Conservation (phyloP, 768 basidiomycete genomes). For the Termitomyces sp. region DNA sequence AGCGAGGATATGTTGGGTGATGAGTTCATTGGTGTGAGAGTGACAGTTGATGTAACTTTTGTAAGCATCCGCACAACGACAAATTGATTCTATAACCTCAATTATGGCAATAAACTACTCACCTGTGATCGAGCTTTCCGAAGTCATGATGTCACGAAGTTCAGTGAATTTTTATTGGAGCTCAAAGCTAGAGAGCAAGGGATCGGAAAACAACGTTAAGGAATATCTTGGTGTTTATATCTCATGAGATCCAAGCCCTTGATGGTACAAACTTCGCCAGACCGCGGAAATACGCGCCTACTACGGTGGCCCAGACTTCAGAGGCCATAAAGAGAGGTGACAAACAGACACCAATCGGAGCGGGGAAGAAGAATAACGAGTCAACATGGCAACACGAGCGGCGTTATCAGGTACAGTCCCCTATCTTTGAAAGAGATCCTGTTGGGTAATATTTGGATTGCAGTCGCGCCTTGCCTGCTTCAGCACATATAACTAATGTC, state of each 20-base stretch:
- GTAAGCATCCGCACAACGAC: neutral
- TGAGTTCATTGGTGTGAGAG: neutral
- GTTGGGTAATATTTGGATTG: neutral
- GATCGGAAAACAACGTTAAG: neutral
- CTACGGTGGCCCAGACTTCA: neutral
- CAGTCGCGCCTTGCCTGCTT: neutral
- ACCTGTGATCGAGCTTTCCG: neutral
- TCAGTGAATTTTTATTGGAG: neutral
- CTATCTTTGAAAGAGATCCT: neutral
- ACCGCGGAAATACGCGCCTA: neutral
- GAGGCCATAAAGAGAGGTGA: neutral
- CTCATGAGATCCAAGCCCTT: neutral
- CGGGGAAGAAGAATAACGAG: neutral
- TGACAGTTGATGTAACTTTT: neutral
- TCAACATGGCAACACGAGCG: neutral
- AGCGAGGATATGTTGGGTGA: neutral
- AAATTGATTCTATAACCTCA: neutral
- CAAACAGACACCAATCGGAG: neutral
- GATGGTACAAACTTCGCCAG: neutral
- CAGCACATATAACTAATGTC: neutral
- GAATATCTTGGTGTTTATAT: neutral
- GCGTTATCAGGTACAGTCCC: neutral
- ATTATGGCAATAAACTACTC: neutral
- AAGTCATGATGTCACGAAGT: neutral
- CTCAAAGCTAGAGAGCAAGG: neutral